Percentiles rank a stretch among this genome's conserved stretches.
Evolutionary conservation across 2,329 filamentous ascomycete genomes (phyloP).

Genomic region (Botrytis medusae): DNA sequence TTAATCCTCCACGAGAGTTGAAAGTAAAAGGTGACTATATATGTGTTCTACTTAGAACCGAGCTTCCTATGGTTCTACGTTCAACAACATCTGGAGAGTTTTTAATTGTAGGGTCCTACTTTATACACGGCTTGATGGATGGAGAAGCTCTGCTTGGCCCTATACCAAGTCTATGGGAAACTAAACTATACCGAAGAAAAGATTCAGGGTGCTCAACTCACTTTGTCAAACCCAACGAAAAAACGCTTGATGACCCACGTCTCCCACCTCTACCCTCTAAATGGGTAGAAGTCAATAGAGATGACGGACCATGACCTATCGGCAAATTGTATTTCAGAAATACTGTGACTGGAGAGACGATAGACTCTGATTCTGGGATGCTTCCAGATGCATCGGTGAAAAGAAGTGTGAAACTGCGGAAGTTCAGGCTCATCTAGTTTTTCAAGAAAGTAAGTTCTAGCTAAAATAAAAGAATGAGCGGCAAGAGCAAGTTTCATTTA

Average conservation of each 20-base stretch:
- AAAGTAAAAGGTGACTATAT: background rate
- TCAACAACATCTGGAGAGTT: background rate
- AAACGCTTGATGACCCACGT: background rate
- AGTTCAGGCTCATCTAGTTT: background rate
- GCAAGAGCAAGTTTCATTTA: accelerated
- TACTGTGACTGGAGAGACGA: background rate
- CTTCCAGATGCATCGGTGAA: background rate
- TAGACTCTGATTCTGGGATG: background rate
- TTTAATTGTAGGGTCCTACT: background rate
- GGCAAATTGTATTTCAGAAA: background rate
- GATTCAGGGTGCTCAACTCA: background rate
- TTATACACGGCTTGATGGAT: background rate
- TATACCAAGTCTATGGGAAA: background rate
- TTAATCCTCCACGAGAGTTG: background rate
- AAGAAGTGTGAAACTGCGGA: background rate
- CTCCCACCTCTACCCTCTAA: background rate
- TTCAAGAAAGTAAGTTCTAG: accelerated
- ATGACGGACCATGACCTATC: background rate
- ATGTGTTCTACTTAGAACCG: background rate
- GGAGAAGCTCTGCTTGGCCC: background rate
- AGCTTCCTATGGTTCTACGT: background rate
- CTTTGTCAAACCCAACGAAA: background rate
- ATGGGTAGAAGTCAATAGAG: background rate
- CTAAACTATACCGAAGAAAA: background rate
- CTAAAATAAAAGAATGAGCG: background rate